Conservation (phyloP, 2,329 filamentous ascomycete species). For the Dothistroma pini region DNA sequence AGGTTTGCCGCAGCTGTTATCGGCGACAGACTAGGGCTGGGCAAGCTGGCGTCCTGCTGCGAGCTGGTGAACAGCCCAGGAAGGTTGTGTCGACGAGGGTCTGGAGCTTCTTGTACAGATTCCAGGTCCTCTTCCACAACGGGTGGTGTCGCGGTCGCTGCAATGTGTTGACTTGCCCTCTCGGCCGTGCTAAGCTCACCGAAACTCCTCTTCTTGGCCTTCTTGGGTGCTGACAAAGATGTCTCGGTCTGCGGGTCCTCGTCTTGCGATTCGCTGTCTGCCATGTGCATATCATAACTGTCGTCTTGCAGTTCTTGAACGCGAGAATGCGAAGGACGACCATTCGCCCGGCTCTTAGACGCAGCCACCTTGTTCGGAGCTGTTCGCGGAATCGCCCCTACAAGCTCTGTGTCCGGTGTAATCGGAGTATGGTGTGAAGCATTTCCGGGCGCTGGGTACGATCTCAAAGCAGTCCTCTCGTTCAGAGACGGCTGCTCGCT, state of each 20-base stretch:
- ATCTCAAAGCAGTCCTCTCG: slow-evolving; percentile 24
- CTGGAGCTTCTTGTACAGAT: slow-evolving; percentile 39
- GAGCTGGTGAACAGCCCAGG: slow-evolving; percentile 64
- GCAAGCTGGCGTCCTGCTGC: slow-evolving; percentile 84
- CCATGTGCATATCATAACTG: slow-evolving; percentile 29
- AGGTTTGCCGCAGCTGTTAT: slow-evolving; percentile 72
- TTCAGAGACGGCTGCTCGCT: slow-evolving; percentile 28
- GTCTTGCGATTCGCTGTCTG: slow-evolving; percentile 26
- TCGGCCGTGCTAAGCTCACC: slow-evolving; percentile 17
- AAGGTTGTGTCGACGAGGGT: slow-evolving; percentile 31
- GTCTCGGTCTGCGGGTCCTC: slow-evolving; percentile 27
- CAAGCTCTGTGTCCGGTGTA: slow-evolving; percentile 35
- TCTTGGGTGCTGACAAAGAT: slow-evolving; percentile 24
- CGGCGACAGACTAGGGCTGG: slow-evolving; percentile 90
- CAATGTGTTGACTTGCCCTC: slow-evolving; percentile 15
- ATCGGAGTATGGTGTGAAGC: slow-evolving; percentile 30
- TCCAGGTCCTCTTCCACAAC: slow-evolving; percentile 70
- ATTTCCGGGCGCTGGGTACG: slow-evolving; percentile 18
- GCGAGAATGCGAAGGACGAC: slow-evolving; percentile 24
- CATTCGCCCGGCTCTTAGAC: slow-evolving; percentile 19
- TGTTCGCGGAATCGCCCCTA: slow-evolving; percentile 21
- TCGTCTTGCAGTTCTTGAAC: slow-evolving; percentile 30
- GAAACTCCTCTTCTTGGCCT: slow-evolving; percentile 19
- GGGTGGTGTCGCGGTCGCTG: slow-evolving; percentile 63
- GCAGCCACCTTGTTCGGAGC: slow-evolving; percentile 15